These are phyloP conservation scores for Colletotrichum kahawae DNA, from an alignment of 2,329 filamentous ascomycete species.

Conservation along the genomic window DNA sequence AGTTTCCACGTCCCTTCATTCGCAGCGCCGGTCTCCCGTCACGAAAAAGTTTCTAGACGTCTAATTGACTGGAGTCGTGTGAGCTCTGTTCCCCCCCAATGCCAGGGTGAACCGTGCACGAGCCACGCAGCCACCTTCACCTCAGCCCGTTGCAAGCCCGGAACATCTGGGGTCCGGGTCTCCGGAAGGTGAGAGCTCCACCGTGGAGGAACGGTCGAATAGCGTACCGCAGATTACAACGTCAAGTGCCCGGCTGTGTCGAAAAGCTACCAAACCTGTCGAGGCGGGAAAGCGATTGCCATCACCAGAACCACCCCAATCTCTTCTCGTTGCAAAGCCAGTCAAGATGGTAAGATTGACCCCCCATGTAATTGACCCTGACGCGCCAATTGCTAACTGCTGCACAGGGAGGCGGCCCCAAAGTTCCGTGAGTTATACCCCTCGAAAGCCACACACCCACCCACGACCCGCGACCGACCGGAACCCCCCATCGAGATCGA, in stretches of 20 bases:
- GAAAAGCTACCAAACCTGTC: slow-evolving; percentile 8
- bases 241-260: not conserved
- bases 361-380: not conserved
- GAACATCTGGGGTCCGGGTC: slow-evolving; percentile 14
- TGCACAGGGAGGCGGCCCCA: slow-evolving; percentile 75
- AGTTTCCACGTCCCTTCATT: slow-evolving; percentile 15
- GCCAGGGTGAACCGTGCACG: slow-evolving; percentile 6
- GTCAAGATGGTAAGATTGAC: slow-evolving; percentile 62
- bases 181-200: slow-evolving; percentile 9
- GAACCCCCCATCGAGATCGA: slow-evolving; percentile 24
- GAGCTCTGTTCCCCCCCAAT: slow-evolving; percentile 26
- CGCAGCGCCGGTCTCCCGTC: slow-evolving; percentile 20
- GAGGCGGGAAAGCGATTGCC: slow-evolving; percentile 26
- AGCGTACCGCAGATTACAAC: slow-evolving; percentile 12
- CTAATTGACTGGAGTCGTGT: slow-evolving; percentile 35
- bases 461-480: not conserved
- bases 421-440: slow-evolving; percentile 56
- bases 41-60: slow-evolving; percentile 40
- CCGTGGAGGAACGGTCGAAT: slow-evolving; percentile 1
- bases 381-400: slow-evolving; percentile 41
- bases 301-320: slow-evolving; percentile 18
- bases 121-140: not conserved
- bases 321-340: slow-evolving; percentile 37
- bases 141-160: not conserved
- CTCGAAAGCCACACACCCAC: not conserved